Percentiles rank a stretch among this genome's conserved stretches.
These are phyloP conservation scores for Scheffersomyces parashehatae DNA, from an alignment of 1,139 yeast species.

Conservation along the genomic window DNA sequence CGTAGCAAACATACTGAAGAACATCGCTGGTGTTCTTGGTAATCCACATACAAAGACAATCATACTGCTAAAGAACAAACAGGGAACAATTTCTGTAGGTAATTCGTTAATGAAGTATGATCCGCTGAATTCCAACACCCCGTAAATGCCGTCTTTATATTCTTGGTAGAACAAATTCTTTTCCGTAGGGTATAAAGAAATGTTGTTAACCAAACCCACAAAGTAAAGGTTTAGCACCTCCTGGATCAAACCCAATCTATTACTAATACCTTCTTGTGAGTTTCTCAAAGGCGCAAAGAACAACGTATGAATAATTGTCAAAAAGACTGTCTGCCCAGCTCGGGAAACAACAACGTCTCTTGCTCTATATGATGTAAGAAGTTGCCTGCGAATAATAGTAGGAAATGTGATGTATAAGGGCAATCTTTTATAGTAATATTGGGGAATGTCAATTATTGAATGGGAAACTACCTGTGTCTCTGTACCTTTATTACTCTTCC, in stretches of 20 bases:
- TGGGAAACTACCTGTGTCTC: neutral
- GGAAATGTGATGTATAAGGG: slow-evolving; percentile 19
- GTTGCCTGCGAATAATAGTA: slow-evolving; percentile 16
- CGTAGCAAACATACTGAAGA: slow-evolving; percentile 19
- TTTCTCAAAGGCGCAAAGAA: slow-evolving; percentile 24
- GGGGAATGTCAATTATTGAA: slow-evolving; percentile 17
- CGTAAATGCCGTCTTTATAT: slow-evolving; percentile 22
- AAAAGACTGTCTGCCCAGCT: slow-evolving; percentile 18
- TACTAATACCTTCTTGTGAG: slow-evolving; percentile 18
- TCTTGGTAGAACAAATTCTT: slow-evolving; percentile 28
- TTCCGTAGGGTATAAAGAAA: slow-evolving; percentile 23
- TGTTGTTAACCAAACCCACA: slow-evolving; percentile 25
- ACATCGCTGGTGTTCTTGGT: slow-evolving; percentile 24
- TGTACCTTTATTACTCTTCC: slow-evolving; percentile 8
- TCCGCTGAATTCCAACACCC: slow-evolving; percentile 18
- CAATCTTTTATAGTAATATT: slow-evolving; percentile 19
- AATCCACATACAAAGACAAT: slow-evolving; percentile 24
- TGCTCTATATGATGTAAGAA: slow-evolving; percentile 18
- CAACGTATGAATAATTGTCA: slow-evolving; percentile 20
- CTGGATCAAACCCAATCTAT: slow-evolving; percentile 25
- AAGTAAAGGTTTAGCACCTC: slow-evolving; percentile 22
- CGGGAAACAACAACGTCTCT: slow-evolving; percentile 20
- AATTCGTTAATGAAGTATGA: slow-evolving; percentile 25
- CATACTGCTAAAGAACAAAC: slow-evolving; percentile 19
- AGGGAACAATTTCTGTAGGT: slow-evolving; percentile 22